Evolutionary conservation across 2,329 filamentous ascomycete genomes (phyloP).

Genomic region (Trichoderma afroharzianum): DNA sequence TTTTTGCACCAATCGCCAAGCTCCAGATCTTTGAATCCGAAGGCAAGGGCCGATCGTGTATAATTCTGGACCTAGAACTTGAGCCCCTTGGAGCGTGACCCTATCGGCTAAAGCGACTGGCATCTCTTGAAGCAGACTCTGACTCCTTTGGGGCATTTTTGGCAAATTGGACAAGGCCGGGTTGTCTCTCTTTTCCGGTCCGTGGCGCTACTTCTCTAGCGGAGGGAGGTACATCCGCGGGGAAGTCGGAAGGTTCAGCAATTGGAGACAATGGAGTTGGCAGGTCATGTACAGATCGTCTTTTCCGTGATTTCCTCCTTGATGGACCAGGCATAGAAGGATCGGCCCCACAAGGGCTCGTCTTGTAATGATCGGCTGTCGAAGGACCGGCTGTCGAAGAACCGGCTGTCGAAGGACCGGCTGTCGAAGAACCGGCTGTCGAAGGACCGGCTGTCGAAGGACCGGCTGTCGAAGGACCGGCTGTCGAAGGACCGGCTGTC

Average conservation of each 20-base stretch:
- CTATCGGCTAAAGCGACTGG: neutral
- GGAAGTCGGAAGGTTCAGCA: neutral
- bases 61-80: neutral
- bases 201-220: neutral
- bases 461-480: neutral
- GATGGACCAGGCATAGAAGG: neutral
- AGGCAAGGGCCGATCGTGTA: neutral
- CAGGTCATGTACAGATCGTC: neutral
- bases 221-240: neutral
- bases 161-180: neutral
- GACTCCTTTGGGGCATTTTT: neutral
- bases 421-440: neutral
- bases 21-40: neutral
- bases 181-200: neutral
- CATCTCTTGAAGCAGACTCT: neutral
- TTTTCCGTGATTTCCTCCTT: neutral
- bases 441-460: neutral
- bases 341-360: neutral
- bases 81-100: neutral
- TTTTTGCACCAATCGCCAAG: neutral
- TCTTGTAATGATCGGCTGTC: neutral
- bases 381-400: neutral
- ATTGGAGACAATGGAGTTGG: neutral
- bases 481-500: neutral
- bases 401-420: neutral